phyloP scores from a whole-genome alignment of 1,284 basidiomycete species.

The Somion occarium region DNA sequence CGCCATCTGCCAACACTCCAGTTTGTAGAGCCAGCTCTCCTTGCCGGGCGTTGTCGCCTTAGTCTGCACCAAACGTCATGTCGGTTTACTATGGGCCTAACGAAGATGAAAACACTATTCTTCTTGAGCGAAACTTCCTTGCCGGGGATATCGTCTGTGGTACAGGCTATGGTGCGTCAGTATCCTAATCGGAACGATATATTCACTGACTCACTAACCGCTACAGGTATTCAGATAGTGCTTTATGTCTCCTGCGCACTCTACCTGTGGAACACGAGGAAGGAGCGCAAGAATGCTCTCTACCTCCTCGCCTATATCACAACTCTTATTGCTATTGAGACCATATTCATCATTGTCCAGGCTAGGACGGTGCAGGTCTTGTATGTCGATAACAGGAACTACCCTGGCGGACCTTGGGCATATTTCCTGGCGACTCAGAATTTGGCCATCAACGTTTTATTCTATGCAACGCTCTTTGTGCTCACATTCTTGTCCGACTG shows the following conservation, averaged over 20 bases:
- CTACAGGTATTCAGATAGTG: constrained; percentile 34
- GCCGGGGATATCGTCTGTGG: constrained; percentile 18
- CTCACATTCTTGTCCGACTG: constrained; percentile 32
- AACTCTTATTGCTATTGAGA: constrained; percentile 33
- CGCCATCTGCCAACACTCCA: no score
- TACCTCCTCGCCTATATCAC: constrained; percentile 36
- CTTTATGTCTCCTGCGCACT: constrained; percentile 32
- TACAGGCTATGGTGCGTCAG: constrained; percentile 17
- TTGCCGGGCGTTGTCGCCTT: no score
- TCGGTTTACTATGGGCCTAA: constrained; percentile 1
- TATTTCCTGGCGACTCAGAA: constrained; percentile 35
- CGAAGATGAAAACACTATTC: constrained; percentile 3
- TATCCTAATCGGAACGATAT: background rate
- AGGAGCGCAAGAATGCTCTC: constrained; percentile 23
- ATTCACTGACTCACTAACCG: background rate
- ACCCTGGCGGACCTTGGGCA: constrained; percentile 33
- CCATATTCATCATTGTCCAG: constrained; percentile 34
- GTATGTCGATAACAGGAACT: constrained; percentile 42
- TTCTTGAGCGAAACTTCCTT: constrained; percentile 17
- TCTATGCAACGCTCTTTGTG: constrained; percentile 36
- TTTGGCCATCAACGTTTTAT: constrained; percentile 37
- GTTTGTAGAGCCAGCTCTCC: no score
- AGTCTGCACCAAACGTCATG: no score
- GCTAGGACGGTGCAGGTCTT: constrained; percentile 30
- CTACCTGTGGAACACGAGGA: constrained; percentile 36